Base-by-base conservation (phyloP, 768 basidiomycete genomes). In the Mycena olivaceomarginata region DNA sequence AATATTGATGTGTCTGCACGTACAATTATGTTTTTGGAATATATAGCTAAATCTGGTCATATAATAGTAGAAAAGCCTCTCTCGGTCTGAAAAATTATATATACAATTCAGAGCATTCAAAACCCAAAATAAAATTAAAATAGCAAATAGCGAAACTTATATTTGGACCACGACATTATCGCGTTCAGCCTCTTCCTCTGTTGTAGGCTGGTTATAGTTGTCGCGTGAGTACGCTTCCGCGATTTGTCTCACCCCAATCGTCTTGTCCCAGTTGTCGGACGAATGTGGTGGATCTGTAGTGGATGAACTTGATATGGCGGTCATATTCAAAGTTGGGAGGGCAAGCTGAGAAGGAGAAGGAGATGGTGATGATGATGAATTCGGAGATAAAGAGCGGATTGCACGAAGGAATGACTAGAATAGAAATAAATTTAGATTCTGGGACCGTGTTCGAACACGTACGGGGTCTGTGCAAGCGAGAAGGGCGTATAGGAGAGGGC, bases 351-450 rank as follows among this genome's bases (percentile, higher is more conserved):
- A 56, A 56, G 20, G 48, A 51, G 48, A 10, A 51, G 48, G 4
- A 4, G 53, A 56, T 56, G 22, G 25, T 56, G 53, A 22, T 25
- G 53, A 13, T 56, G 53, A 56, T 56, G 53, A 56, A 6, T 22
- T 56, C 9, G 22, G 20, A 56, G 1, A 13, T 56, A 56, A n/a
- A 56, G 53, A 56, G 53, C 53, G 48, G 48, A 51, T 51, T 51
- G 67, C 53, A 56, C 40, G 41, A 41, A 41, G 45, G 57, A 70
- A 45, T 56, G 53, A 56, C 53, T 56, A 22, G n/a, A 56, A 56
- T 22, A 45, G 22, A 56, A 56, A 22, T 22, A 22, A 22, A 22
- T 56, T 56, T 15, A 56, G 20, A 9, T 56, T 22, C 53, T 3
- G n/a, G n/a, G 53, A 8, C 15, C 22, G 22, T 22, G 53, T 56